Evolutionary conservation across 2,329 filamentous ascomycete species (phyloP).

Genomic region (Orbilia quercus): DNA sequence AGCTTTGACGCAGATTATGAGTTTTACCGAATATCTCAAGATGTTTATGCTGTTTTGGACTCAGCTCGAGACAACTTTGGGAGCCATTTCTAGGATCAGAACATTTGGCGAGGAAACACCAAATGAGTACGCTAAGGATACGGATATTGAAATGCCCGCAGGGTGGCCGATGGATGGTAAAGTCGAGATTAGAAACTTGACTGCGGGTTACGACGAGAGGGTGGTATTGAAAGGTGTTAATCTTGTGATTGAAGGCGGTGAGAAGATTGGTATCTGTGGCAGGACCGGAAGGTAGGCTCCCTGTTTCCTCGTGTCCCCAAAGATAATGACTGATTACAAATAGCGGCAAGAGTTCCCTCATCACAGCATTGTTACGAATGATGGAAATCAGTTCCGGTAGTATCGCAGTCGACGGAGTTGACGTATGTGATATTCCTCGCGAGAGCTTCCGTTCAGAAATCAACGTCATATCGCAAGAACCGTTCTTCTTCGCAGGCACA

Average conservation of each 20-base stretch:
- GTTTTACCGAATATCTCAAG: constrained; percentile 61
- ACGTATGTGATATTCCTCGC: constrained; percentile 65
- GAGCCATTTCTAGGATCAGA: constrained; percentile 62
- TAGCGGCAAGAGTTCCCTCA: constrained; percentile 68
- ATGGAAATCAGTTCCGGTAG: constrained; percentile 64
- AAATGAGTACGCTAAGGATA: constrained; percentile 59
- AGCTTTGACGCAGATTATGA: constrained; percentile 62
- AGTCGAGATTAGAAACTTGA: constrained; percentile 62
- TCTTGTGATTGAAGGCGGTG: constrained; percentile 63
- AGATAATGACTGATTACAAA: not conserved
- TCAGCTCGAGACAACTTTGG: constrained; percentile 62
- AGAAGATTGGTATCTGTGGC: constrained; percentile 68
- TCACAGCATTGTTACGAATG: constrained; percentile 67
- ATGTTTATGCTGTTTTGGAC: constrained; percentile 63
- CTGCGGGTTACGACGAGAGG: constrained; percentile 60
- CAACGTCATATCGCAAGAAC: constrained; percentile 68
- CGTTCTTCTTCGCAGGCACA: constrained; percentile 66
- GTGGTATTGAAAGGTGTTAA: constrained; percentile 60
- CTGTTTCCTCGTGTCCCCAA: not conserved
- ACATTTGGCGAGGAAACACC: constrained; percentile 60
- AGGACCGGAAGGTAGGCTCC: constrained; percentile 66
- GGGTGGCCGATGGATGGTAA: constrained; percentile 62
- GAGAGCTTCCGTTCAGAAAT: constrained; percentile 66
- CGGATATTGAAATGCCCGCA: constrained; percentile 55
- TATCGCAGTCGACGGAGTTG: constrained; percentile 66